phyloP scores from a whole-genome alignment of 1,284 basidiomycete species.

The Porodaedalea pini region DNA sequence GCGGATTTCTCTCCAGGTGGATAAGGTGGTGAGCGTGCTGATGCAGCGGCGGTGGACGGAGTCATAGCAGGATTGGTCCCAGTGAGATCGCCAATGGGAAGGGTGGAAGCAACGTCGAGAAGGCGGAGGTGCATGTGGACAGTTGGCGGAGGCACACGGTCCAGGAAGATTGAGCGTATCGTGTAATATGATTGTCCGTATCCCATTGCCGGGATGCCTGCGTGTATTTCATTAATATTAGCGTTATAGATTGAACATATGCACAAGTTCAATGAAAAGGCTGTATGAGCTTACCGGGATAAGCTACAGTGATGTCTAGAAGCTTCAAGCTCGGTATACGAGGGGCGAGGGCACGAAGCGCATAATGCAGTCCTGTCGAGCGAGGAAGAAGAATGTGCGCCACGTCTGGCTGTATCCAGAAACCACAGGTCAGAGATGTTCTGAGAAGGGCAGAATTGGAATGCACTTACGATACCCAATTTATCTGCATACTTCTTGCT shows the following conservation, averaged over 20 bases:
- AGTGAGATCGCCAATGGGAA: conserved; percentile 63
- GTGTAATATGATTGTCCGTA: conserved; percentile 88
- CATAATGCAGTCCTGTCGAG: conserved; percentile 87
- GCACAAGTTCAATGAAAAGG: background rate
- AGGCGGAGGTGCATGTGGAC: conserved; percentile 85
- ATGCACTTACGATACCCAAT: conserved; percentile 65
- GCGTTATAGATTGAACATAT: background rate
- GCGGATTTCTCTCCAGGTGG: background rate
- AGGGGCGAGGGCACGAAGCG: conserved; percentile 75
- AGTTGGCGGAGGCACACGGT: conserved; percentile 77
- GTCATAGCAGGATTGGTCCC: conserved; percentile 32
- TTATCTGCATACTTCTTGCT: conserved; percentile 84
- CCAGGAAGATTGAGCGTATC: conserved; percentile 83
- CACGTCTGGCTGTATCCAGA: conserved; percentile 63
- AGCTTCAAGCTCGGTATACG: conserved; percentile 76
- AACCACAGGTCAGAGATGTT: background rate
- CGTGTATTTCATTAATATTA: background rate
- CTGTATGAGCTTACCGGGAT: conserved; percentile 62
- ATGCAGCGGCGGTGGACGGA: conserved; percentile 2
- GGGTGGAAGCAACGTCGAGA: conserved; percentile 60
- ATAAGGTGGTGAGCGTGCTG: background rate
- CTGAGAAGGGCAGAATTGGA: background rate
- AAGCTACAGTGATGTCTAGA: conserved; percentile 86
- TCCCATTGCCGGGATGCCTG: conserved; percentile 63
- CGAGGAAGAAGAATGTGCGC: conserved; percentile 80